These are phyloP conservation scores for Talaromyces sp. DNA, from an alignment of 2,329 filamentous ascomycete species.

Conservation along the genomic window DNA sequence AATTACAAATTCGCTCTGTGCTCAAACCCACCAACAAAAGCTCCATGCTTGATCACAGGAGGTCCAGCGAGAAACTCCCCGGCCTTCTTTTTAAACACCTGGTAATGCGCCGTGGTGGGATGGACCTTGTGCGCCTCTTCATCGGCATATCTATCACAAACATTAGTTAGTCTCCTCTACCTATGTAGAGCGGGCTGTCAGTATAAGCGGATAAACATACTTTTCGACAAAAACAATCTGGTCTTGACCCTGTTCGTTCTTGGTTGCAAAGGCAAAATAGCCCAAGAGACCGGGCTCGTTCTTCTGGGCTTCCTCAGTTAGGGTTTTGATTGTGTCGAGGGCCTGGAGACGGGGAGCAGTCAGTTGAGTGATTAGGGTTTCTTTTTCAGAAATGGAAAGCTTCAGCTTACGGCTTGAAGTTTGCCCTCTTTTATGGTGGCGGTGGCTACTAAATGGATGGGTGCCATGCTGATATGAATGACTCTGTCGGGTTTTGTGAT, in stretches of 20 bases:
- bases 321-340: not conserved
- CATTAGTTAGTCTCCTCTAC: not conserved
- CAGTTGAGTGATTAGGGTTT: not conserved
- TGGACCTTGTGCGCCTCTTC: constrained; percentile 2
- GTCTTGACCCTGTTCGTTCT: constrained; percentile 15
- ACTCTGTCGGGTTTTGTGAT: not conserved
- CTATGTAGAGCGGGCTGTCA: not conserved
- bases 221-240: constrained; percentile 15
- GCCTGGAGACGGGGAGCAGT: not conserved
- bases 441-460: constrained; percentile 5
- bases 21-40: constrained; percentile 9
- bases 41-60: constrained; percentile 3
- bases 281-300: constrained; percentile 5
- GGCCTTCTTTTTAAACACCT: not conserved
- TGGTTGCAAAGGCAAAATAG: constrained; percentile 12
- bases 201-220: not conserved
- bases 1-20: constrained; percentile 2
- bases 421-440: constrained; percentile 12
- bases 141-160: constrained; percentile 10
- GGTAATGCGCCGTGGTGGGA: not conserved
- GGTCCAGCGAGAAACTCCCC: constrained; percentile 11
- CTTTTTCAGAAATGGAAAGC: not conserved
- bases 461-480: not conserved
- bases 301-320: not conserved
- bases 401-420: constrained; percentile 1